A percentile compares a stretch with the other conserved stretches of the same genome.
Conservation (phyloP, 768 basidiomycete species). For the Agrocybe pediades region DNA sequence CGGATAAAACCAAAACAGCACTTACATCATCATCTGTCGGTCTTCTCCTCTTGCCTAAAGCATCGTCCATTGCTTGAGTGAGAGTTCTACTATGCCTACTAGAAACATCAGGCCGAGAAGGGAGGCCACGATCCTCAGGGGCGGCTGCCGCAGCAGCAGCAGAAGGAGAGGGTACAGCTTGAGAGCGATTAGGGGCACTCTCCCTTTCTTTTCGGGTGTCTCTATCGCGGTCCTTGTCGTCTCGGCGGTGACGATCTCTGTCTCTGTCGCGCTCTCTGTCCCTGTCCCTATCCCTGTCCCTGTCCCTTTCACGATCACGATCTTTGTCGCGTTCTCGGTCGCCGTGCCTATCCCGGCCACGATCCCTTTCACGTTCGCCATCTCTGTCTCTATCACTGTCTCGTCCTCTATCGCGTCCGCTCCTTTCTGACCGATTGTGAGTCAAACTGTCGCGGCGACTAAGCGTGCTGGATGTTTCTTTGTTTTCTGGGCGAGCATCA, state of each 20-base stretch:
- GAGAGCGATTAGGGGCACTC: conserved; percentile 31
- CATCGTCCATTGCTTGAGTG: conserved; percentile 54
- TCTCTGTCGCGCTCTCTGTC: conserved; percentile 59
- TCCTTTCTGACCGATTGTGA: conserved; percentile 52
- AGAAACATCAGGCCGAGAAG: conserved; percentile 59
- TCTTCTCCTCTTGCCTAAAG: conserved; percentile 72
- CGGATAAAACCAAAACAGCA: conserved; percentile 9
- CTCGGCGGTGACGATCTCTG: conserved; percentile 56
- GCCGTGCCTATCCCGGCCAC: conserved; percentile 28
- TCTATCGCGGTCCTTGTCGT: conserved; percentile 67
- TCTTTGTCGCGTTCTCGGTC: conserved; percentile 51
- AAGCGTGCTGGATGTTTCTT: conserved; percentile 38
- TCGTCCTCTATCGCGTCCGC: conserved; percentile 42
- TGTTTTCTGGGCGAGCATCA: conserved; percentile 48
- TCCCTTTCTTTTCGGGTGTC: conserved; percentile 66
- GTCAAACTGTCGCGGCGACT: conserved; percentile 54
- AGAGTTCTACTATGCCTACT: conserved; percentile 57
- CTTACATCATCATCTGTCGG: conserved; percentile 74
- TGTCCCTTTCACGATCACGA: conserved; percentile 43
- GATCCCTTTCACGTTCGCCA: conserved; percentile 36
- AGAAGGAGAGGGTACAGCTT: conserved; percentile 30
- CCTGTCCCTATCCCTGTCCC: conserved; percentile 54
- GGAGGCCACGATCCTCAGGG: conserved; percentile 55
- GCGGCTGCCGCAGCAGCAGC: conserved; percentile 27
- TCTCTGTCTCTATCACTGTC: conserved; percentile 36